Conservation (phyloP, 2,329 filamentous ascomycete species). For the Fragosphaeria purpurea region DNA sequence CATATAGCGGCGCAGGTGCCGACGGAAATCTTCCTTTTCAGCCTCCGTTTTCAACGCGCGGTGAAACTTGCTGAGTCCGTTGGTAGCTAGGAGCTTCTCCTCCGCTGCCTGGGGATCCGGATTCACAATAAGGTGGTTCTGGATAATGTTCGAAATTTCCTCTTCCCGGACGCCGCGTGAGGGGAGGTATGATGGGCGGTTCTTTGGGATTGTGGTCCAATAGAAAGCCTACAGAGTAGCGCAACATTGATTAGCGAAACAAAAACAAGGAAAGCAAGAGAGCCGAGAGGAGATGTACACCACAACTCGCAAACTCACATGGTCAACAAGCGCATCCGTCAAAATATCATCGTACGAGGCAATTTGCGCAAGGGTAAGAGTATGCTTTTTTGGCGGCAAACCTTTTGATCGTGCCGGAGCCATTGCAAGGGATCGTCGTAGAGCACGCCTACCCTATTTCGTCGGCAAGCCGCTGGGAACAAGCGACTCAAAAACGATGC, state of each 20-base stretch:
- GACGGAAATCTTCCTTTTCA: slow-evolving; percentile 77
- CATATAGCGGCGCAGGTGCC: slow-evolving; percentile 81
- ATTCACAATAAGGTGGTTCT: slow-evolving; percentile 59
- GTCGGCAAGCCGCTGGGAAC: too few relatives aligned
- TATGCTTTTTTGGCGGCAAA: slow-evolving; percentile 47
- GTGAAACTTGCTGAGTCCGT: slow-evolving; percentile 64
- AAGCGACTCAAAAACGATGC: not conserved
- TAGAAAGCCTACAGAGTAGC: slow-evolving; percentile 63
- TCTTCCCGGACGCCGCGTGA: slow-evolving; percentile 66
- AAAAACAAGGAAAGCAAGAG: not conserved
- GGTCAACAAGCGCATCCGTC: slow-evolving; percentile 90
- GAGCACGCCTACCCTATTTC: too few relatives aligned
- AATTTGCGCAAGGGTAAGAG: slow-evolving; percentile 76
- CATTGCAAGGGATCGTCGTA: slow-evolving; percentile 4
- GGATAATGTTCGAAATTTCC: slow-evolving; percentile 51
- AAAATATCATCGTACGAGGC: slow-evolving; percentile 91
- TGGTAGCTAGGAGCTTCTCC: slow-evolving; percentile 58
- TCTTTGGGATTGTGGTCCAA: slow-evolving; percentile 95
- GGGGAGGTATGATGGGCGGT: slow-evolving; percentile 74
- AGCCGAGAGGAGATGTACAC: not conserved
- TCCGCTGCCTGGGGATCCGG: slow-evolving; percentile 65
- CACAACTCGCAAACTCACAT: slow-evolving; percentile 49
- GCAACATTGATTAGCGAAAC: not conserved
- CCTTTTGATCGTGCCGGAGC: slow-evolving; percentile 5
- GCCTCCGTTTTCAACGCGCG: slow-evolving; percentile 58